Conservation (phyloP, 129 eudicot species). For the Gnaphalium uliginosum region DNA sequence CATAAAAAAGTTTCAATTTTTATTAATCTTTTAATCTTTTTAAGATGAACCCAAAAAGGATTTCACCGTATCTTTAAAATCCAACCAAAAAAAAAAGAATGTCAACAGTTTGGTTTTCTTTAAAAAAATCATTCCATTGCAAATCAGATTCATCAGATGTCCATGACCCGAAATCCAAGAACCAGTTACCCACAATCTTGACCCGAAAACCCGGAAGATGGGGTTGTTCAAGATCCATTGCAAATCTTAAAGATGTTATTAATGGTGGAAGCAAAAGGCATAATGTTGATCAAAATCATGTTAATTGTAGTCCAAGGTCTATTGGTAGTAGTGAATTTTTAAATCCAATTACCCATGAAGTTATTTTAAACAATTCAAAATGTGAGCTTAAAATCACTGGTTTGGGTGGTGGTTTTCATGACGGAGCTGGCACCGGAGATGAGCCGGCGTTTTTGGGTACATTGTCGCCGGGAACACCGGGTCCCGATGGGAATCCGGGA, state of each 20-base stretch:
- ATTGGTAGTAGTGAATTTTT: slow-evolving; percentile 86
- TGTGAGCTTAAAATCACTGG: slow-evolving; percentile 83
- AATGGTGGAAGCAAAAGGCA: slow-evolving; percentile 90
- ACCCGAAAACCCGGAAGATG: slow-evolving; percentile 66
- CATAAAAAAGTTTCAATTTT: slow-evolving; percentile 14
- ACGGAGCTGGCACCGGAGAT: slow-evolving; percentile 27
- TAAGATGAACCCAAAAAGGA: slow-evolving; percentile 17
- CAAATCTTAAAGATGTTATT: slow-evolving; percentile 85
- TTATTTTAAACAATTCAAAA: slow-evolving; percentile 58
- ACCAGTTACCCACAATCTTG: slow-evolving; percentile 56
- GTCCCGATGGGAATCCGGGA: slow-evolving; percentile 58
- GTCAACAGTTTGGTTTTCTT: slow-evolving; percentile 85
- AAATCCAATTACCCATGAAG: slow-evolving; percentile 84
- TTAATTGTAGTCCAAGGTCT: slow-evolving; percentile 87
- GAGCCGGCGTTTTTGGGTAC: slow-evolving; percentile 62
- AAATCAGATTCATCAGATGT: slow-evolving; percentile 83
- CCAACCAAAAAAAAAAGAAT: slow-evolving; percentile 20
- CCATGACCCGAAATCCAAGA: slow-evolving; percentile 67
- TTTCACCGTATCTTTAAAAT: background rate
- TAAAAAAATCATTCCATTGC: slow-evolving; percentile 82
- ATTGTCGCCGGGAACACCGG: slow-evolving; percentile 61
- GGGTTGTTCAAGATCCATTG: slow-evolving; percentile 91
- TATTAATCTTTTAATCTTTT: background rate
- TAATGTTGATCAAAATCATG: slow-evolving; percentile 43
- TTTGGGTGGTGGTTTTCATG: slow-evolving; percentile 30